Conservation (phyloP, 1,284 basidiomycete species). For the Ustilago loliicola region DNA sequence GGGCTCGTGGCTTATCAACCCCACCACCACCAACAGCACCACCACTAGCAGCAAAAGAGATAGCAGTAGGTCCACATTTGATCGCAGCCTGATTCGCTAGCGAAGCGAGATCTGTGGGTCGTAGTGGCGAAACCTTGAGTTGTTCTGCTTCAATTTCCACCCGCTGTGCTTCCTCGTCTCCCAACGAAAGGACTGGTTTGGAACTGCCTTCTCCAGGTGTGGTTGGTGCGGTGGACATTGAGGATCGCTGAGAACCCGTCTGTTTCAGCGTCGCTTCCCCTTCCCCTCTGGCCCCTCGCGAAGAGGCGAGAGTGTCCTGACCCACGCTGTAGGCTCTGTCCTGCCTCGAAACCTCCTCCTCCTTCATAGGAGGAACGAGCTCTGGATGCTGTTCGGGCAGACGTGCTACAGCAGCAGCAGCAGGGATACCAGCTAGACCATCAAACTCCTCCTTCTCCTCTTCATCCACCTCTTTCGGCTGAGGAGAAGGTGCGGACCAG, state of each 20-base stretch:
- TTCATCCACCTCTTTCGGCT: constrained; percentile 62
- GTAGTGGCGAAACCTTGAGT: constrained; percentile 16
- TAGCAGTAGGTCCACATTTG: constrained; percentile 26
- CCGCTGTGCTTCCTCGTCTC: constrained; percentile 47
- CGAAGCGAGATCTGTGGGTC: constrained; percentile 1
- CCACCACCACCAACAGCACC: background rate
- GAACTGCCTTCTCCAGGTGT: constrained; percentile 24
- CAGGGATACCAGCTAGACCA: constrained; percentile 64
- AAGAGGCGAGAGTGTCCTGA: constrained; percentile 22
- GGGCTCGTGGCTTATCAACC: background rate
- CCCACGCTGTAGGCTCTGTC: constrained; percentile 21
- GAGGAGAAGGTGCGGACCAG: constrained; percentile 1
- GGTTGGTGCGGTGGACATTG: constrained; percentile 34
- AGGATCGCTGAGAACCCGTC: constrained; percentile 19
- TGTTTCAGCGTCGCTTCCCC: background rate
- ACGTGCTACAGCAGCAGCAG: constrained; percentile 34
- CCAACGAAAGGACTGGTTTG: constrained; percentile 30
- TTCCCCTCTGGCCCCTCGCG: background rate
- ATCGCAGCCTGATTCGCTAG: constrained; percentile 9
- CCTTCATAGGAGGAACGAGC: constrained; percentile 16
- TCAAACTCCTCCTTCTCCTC: constrained; percentile 70
- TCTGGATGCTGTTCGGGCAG: constrained; percentile 32
- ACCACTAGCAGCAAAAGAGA: constrained; percentile 27
- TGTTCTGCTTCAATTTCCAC: constrained; percentile 38
- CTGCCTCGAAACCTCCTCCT: background rate